Percentiles rank a stretch among this genome's conserved stretches.
These are phyloP conservation scores for Sphagnurus paluster DNA, from an alignment of 1,284 basidiomycete species.

Conservation along the genomic window DNA sequence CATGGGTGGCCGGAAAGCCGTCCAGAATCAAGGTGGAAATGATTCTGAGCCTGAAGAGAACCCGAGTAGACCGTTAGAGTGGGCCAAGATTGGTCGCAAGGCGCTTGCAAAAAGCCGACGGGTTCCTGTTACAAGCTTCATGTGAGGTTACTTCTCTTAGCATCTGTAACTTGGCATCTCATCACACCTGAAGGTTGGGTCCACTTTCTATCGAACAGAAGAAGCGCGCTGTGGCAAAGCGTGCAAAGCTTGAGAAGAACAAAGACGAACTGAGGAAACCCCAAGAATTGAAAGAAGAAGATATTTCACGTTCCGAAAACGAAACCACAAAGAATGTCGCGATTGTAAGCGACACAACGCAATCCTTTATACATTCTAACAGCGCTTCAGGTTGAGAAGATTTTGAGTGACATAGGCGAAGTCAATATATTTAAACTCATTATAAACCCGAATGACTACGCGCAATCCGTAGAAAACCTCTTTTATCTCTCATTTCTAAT, in stretches of 20 bases:
- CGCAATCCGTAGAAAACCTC: constrained; percentile 91
- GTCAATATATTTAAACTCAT: constrained; percentile 85
- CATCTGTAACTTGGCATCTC: constrained; percentile 2
- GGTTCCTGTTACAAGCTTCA: constrained; percentile 75
- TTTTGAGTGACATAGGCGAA: constrained; percentile 48
- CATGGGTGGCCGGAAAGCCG: constrained; percentile 63
- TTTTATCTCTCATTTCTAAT: constrained; percentile 93
- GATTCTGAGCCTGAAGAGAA: constrained; percentile 52
- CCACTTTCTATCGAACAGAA: constrained; percentile 79
- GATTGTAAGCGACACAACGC: constrained; percentile 39
- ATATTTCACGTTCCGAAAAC: constrained; percentile 75
- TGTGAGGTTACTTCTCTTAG: constrained; percentile 52
- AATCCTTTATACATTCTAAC: not conserved
- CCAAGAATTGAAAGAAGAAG: constrained; percentile 74
- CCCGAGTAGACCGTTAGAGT: constrained; percentile 51
- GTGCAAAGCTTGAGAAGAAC: constrained; percentile 72
- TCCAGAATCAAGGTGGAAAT: constrained; percentile 41
- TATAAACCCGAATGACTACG: constrained; percentile 85
- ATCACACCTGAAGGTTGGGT: constrained; percentile 59
- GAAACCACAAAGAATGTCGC: constrained; percentile 82
- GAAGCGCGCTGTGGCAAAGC: constrained; percentile 57
- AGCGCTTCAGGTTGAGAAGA: constrained; percentile 47
- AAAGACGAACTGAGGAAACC: constrained; percentile 68
- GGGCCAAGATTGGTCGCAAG: constrained; percentile 74
- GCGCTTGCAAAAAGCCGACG: constrained; percentile 74